Base-by-base conservation (phyloP, 176 grass and related monocot genomes). In the Phragmites australis region DNA sequence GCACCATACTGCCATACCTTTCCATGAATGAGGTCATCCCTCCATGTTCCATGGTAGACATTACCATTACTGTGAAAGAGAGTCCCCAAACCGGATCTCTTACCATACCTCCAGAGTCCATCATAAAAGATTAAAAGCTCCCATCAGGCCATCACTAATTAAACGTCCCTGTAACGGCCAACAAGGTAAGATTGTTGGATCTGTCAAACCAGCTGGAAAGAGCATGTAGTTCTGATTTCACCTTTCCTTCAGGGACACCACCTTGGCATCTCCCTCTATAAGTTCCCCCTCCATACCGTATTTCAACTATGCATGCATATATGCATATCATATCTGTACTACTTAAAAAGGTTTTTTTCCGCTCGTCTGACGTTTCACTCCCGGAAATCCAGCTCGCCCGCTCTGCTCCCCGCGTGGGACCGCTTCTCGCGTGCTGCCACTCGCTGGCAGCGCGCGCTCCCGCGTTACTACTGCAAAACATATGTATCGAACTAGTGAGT, bases 231-330 rank as follows among this genome's bases (percentile, higher is more conserved):
- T 23, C 17, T 5, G 29, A 55, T 22, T 66, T 51, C 86, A 98
- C 92, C 88, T 98, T 98, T 89, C 96, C 96, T 93, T 94, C 96
- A 63, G 96, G 96, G 60, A 93, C 73, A 89, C 96, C 96, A 81
- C 89, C 90, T 84, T 98, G 96, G 79, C 96, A 94, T 87, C 90
- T 79, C 11, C 95, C 95, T 87, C 80, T 90, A 54, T 94, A 98
- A 81, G 40, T 93, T 79, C 95, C 95, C 60, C 84, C 96, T 83
- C 75, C 89, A 83, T 91, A 94, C 58, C 85, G 78, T 66, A 98
- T 93, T 86, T 98, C 86, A 58, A 94, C 77, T 51, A 94, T 65
- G 37, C n/a, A n/a, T n/a, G n/a, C n/a, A n/a, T n/a, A n/a, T n/a
- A n/a, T n/a, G n/a, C n/a, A n/a, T n/a, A n/a, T n/a, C n/a, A n/a